Conservation (phyloP, 805 yeast genomes). For the Pichia paraexigua region DNA sequence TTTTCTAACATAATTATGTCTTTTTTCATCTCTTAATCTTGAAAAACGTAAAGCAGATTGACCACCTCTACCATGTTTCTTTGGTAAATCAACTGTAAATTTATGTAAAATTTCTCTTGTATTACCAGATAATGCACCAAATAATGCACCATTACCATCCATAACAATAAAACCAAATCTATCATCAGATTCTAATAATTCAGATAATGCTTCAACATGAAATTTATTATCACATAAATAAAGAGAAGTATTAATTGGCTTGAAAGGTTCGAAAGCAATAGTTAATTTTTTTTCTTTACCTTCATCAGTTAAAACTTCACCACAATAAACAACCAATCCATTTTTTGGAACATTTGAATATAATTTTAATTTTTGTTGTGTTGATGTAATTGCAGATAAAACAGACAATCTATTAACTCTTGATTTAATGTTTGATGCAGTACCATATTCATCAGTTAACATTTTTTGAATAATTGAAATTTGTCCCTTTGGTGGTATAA, state of each 20-base stretch:
- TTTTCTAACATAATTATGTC: constrained; percentile 97
- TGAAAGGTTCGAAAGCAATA: constrained; percentile 97
- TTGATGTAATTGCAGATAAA: constrained; percentile 92
- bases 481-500: constrained; percentile 94
- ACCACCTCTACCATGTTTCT: constrained; percentile 99
- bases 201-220: constrained; percentile 95
- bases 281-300: constrained; percentile 96
- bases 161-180: constrained; percentile 95
- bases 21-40: constrained; percentile 96
- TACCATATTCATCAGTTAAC: constrained; percentile 97
- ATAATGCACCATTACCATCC: constrained; percentile 99
- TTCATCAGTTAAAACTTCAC: constrained; percentile 94
- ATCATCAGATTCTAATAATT: constrained; percentile 90
- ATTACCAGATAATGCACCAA: constrained; percentile 93
- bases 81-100: constrained; percentile 95
- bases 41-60: constrained; percentile 99
- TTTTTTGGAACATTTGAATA: constrained; percentile 87
- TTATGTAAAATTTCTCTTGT: constrained; percentile 94
- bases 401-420: constrained; percentile 96
- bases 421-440: constrained; percentile 96
- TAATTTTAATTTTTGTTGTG: constrained; percentile 91
- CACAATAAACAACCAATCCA: constrained; percentile 95
- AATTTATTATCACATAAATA: constrained; percentile 96
- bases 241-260: constrained; percentile 95
- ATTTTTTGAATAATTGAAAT: constrained; percentile 79